A percentile compares a stretch with the other conserved stretches of the same genome.
These are phyloP conservation scores for Globisporangium rhizosaccharum DNA, from an alignment of 352 stramenopile species.

Conservation along the genomic window DNA sequence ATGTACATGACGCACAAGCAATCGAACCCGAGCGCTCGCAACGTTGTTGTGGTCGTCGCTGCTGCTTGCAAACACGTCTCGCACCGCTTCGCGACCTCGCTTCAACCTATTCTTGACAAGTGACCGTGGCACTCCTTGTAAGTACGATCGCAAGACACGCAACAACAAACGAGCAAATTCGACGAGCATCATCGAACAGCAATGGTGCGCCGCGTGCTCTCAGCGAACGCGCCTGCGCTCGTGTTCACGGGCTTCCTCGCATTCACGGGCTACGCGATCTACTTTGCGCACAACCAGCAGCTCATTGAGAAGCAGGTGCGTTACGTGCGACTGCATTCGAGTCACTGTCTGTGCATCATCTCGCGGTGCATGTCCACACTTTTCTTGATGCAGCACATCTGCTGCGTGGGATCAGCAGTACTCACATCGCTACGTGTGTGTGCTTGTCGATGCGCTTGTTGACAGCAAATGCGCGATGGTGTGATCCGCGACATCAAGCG, in stretches of 20 bases:
- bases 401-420: constrained; percentile 18
- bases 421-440: neutral
- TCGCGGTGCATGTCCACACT: too few relatives aligned
- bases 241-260: constrained; percentile 37
- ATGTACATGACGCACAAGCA: constrained; percentile 53
- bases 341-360: too few relatives aligned
- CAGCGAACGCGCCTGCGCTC: constrained; percentile 42
- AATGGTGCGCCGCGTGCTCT: constrained; percentile 16
- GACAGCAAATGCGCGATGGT: constrained; percentile 58
- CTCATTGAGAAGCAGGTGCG: constrained; percentile 61
- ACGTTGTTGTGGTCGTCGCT: neutral
- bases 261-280: constrained; percentile 54
- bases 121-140: neutral
- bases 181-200: neutral
- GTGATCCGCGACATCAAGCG: constrained; percentile 82
- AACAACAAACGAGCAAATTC: neutral
- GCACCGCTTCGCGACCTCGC: neutral
- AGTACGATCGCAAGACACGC: neutral
- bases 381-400: neutral
- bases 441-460: neutral
- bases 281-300: constrained; percentile 80
- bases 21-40: neutral
- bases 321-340: neutral
- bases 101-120: neutral
- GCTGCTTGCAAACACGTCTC: neutral